These are phyloP conservation scores for Neurospora sp. DNA, from an alignment of 495 filamentous ascomycete species.

Conservation along the genomic window DNA sequence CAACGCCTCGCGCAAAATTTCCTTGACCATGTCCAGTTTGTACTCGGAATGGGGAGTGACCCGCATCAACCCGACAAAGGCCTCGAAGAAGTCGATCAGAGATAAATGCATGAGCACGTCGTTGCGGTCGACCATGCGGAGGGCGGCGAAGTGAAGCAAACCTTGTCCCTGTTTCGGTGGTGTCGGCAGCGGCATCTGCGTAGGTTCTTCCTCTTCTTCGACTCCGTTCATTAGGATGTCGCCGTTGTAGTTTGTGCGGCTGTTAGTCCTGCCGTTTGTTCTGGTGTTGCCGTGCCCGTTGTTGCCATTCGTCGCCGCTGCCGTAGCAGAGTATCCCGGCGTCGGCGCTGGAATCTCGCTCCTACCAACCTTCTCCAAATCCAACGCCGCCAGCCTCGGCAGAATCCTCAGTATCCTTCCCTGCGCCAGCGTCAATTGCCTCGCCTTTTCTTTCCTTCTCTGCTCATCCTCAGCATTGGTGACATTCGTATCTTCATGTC, in stretches of 20 bases:
- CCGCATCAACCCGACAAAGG: conserved; percentile 48
- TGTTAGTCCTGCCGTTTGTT: neutral
- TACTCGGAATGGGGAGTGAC: conserved; percentile 28
- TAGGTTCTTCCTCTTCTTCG: neutral
- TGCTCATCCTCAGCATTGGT: neutral
- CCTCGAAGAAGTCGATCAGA: conserved; percentile 64
- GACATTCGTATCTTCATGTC: conserved; percentile 28
- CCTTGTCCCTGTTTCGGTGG: conserved; percentile 30
- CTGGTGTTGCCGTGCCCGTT: neutral
- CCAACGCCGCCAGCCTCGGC: conserved; percentile 52
- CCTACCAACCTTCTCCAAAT: conserved; percentile 50
- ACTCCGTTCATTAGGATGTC: conserved; percentile 18
- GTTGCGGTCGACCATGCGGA: conserved; percentile 61
- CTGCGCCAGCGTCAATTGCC: conserved; percentile 67
- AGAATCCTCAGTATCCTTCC: conserved; percentile 64
- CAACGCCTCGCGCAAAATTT: conserved; percentile 29
- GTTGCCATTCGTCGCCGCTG: neutral
- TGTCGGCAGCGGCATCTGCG: conserved; percentile 12
- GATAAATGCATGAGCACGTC: conserved; percentile 76
- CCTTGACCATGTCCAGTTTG: conserved; percentile 32
- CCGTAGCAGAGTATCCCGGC: conserved; percentile 24
- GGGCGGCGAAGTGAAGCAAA: conserved; percentile 63
- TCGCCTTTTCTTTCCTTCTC: conserved; percentile 18
- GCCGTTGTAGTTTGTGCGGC: neutral
- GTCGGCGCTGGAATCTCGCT: conserved; percentile 55